Conservation (phyloP, 805 yeast species). For the Wickerhamiella kurtzmanii region DNA sequence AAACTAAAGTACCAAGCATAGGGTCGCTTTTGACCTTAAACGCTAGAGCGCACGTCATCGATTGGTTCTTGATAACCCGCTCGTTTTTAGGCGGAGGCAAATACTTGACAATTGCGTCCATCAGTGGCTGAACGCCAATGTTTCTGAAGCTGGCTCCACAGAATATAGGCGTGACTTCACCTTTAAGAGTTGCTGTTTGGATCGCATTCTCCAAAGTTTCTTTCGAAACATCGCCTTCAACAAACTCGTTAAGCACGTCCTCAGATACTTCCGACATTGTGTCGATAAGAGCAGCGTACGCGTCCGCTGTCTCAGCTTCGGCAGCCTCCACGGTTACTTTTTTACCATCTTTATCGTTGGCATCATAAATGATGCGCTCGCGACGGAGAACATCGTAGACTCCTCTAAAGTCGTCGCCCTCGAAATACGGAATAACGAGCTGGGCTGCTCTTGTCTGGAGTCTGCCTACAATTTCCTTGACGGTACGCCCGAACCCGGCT, state of each 20-base stretch:
- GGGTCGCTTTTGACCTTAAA: conserved; percentile 86
- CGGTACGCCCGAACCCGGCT: conserved; percentile 86
- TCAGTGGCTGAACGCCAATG: conserved; percentile 86
- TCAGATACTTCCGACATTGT: conserved; percentile 78
- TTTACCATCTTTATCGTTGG: conserved; percentile 37
- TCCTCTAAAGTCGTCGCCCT: conserved; percentile 45
- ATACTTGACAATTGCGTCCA: conserved; percentile 68
- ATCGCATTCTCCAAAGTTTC: conserved; percentile 44
- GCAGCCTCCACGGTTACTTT: conserved; percentile 37
- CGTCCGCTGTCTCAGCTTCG: conserved; percentile 26
- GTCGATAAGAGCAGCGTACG: conserved; percentile 70
- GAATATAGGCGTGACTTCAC: conserved; percentile 58
- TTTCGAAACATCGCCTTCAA: conserved; percentile 48
- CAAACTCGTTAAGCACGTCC: conserved; percentile 54
- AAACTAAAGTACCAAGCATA: conserved; percentile 63
- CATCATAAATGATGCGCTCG: conserved; percentile 32
- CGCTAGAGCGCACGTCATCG: conserved; percentile 51
- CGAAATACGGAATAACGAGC: conserved; percentile 67
- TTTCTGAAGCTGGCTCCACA: conserved; percentile 90
- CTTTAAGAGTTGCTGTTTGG: conserved; percentile 45
- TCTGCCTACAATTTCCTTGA: conserved; percentile 65
- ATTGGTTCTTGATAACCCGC: conserved; percentile 19
- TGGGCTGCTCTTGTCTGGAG: conserved; percentile 61
- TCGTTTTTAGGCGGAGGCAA: conserved; percentile 55
- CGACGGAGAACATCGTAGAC: conserved; percentile 62